phyloP scores from a whole-genome alignment of 192 early-diverging fungal genomes.

The Lobosporangium transversale region DNA sequence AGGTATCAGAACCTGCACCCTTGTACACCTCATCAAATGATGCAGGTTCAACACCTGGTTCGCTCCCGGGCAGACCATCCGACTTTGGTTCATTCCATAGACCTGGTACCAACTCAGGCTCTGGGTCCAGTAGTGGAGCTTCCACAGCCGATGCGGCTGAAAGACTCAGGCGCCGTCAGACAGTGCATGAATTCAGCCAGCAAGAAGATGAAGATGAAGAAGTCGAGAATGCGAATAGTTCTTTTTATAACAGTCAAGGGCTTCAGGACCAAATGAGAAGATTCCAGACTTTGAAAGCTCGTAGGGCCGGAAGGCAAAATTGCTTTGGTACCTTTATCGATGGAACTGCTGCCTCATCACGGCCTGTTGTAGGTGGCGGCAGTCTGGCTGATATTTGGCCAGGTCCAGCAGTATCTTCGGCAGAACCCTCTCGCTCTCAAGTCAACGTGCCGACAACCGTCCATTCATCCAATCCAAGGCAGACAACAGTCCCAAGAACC shows the following conservation, averaged over 20 bases:
- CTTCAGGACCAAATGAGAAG: conserved; percentile 4
- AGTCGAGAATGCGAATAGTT: neutral
- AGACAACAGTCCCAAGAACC: neutral
- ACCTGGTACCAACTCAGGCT: neutral
- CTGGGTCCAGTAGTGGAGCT: neutral
- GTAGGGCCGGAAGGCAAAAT: no score
- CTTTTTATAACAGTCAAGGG: neutral
- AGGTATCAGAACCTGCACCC: conserved; percentile 4
- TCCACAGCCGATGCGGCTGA: neutral
- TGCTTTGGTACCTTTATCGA: neutral
- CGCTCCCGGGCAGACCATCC: neutral
- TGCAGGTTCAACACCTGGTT: neutral
- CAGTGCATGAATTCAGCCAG: conserved; percentile 21
- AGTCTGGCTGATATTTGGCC: conserved; percentile 26
- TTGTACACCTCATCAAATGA: conserved; percentile 4
- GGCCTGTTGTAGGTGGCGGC: neutral
- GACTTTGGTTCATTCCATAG: neutral
- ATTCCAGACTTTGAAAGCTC: neutral
- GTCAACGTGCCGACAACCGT: no score
- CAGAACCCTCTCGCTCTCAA: neutral
- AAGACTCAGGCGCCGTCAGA: conserved; percentile 34
- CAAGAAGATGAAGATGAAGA: neutral
- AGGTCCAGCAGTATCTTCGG: neutral
- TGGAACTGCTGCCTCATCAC: neutral
- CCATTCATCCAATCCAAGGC: neutral